phyloP scores from a whole-genome alignment of 257 asterid species.

The Plantago elongata region DNA sequence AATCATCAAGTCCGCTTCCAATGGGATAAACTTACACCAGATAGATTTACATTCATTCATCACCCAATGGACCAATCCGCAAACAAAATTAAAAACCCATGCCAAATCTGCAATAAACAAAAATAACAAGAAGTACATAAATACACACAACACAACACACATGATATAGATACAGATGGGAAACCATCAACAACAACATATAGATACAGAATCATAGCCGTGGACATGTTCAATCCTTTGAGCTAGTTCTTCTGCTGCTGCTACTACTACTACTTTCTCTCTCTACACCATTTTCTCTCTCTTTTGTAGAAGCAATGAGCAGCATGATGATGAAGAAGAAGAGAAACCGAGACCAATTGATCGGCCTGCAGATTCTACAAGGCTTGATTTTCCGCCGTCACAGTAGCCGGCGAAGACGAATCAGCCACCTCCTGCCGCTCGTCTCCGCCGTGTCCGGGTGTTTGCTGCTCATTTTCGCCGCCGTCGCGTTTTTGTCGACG shows the following conservation, averaged over 20 bases:
- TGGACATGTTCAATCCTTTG: conserved; percentile 14
- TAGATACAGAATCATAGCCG: not conserved
- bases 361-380: conserved; percentile 39
- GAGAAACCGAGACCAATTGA: conserved; percentile 26
- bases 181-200: too few relatives aligned
- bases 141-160: too few relatives aligned
- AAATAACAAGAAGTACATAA: too few relatives aligned
- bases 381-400: conserved; percentile 40
- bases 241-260: conserved; percentile 13
- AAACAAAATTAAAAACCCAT: too few relatives aligned
- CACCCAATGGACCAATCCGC: too few relatives aligned
- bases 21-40: too few relatives aligned
- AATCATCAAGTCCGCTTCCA: too few relatives aligned
- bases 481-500: conserved; percentile 42
- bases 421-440: conserved; percentile 35
- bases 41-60: too few relatives aligned
- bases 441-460: conserved; percentile 38
- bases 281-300: conserved; percentile 12
- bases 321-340: conserved; percentile 41
- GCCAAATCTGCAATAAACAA: too few relatives aligned
- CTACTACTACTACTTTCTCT: not conserved
- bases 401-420: conserved; percentile 40
- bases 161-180: too few relatives aligned
- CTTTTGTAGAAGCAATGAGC: conserved; percentile 18
- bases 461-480: conserved; percentile 36